A percentile compares a stretch with the other conserved stretches of the same genome.
phyloP scores from a whole-genome alignment of 805 yeast species.

The Hanseniaspora osmophila region DNA sequence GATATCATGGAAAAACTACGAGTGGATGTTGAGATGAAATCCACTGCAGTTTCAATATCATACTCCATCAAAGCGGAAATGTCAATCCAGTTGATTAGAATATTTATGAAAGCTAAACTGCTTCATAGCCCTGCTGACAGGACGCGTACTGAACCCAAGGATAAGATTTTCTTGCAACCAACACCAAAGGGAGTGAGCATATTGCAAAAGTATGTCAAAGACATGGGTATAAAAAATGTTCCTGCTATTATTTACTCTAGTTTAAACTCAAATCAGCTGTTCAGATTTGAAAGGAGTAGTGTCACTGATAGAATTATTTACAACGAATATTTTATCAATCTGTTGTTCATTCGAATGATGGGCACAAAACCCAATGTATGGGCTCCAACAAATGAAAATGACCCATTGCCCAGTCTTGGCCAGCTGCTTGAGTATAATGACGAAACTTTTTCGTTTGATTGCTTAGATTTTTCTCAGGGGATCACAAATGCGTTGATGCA shows the following conservation, averaged over 20 bases:
- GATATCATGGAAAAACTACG: constrained; percentile 34
- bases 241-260: constrained; percentile 39
- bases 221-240: constrained; percentile 32
- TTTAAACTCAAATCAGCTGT: constrained; percentile 59
- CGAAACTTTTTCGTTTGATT: constrained; percentile 25
- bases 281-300: constrained; percentile 51
- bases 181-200: constrained; percentile 82
- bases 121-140: constrained; percentile 66
- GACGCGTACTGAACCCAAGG: constrained; percentile 38
- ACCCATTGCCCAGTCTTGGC: constrained; percentile 28
- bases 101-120: constrained; percentile 47
- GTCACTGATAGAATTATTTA: constrained; percentile 43
- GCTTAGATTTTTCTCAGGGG: constrained; percentile 7
- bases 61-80: constrained; percentile 39
- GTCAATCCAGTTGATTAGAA: constrained; percentile 32
- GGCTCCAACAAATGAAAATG: constrained; percentile 42
- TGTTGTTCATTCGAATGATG: constrained; percentile 47
- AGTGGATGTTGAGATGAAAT: constrained; percentile 32
- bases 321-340: constrained; percentile 48
- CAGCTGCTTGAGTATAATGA: constrained; percentile 20
- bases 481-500: neutral
- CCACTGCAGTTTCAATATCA: constrained; percentile 39
- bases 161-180: constrained; percentile 47
- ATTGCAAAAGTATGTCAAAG: constrained; percentile 44
- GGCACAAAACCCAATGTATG: constrained; percentile 62